Evolutionary conservation across 179 eudicot species (phyloP), one percentile per base, ranked within the genome.

Genomic region (Actinidia arguta): DNA sequence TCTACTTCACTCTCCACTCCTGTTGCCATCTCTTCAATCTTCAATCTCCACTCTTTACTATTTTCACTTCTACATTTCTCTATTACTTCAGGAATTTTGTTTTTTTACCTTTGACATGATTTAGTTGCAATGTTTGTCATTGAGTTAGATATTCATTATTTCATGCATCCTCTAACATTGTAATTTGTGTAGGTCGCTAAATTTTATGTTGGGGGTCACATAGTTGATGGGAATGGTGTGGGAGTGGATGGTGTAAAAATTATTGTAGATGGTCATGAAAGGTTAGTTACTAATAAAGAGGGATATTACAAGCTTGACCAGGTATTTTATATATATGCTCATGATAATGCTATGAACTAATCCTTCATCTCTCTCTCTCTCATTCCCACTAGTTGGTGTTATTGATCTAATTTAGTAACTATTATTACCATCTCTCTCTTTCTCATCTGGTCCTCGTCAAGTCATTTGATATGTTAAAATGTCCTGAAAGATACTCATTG

Each of bases 261-360:
- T 82, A 27, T 92, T 66, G 98, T 97, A 20, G 96, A 94, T 92
- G 98, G 98, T 73, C 92, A 90, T 54, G 95, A 92, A 88, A 92
- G 95, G 88, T 91, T 91, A 73, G 70, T 90, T 73, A 97, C 98
- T 55, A 97, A 93, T 86, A 90, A 86, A 88, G 91, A 91, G 73
- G 99, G 99, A 79, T 92, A 90, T 89, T 97, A 94, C 90, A 95
- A 94, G 89, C 98, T 97, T 85, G 99, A 97, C 91, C 98, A 95
- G 97, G 99, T 97, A 81, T 16, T 48, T 86, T 3, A 75, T 50
- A 14, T 62, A 18, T 62, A 39, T 12, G 64, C 62, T 46, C 76
- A 4, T 52, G 61, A 16, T 48, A 11, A 42, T 6, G n/a, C n/a
- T n/a, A n/a, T n/a, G n/a, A n/a, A n/a, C n/a, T 39, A 39, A 9